Conservation (phyloP, 2,329 filamentous ascomycete species). For the Bipolaris zeicola region DNA sequence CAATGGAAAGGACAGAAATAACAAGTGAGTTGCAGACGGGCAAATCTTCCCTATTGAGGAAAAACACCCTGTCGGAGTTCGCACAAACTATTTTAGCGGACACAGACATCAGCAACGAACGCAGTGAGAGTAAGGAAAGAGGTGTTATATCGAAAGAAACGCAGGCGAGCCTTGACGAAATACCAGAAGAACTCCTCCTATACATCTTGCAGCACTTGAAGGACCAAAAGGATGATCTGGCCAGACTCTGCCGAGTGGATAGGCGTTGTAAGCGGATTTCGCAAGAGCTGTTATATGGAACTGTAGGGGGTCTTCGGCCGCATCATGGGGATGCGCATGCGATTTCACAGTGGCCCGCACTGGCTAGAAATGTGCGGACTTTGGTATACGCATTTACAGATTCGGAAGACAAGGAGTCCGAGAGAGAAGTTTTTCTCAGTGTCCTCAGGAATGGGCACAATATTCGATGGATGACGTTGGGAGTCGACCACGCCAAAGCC, state of each 20-base stretch:
- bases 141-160: background rate
- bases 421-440: background rate
- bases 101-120: background rate
- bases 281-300: slow-evolving; percentile 4
- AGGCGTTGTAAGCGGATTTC: slow-evolving; percentile 10
- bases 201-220: background rate
- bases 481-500: background rate
- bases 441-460: background rate
- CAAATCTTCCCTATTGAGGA: slow-evolving; percentile 4
- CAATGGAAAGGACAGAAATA: too few species aligned
- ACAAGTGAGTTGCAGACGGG: background rate
- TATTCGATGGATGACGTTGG: background rate
- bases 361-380: background rate
- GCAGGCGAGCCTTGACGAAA: slow-evolving; percentile 5
- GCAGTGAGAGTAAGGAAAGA: fast-evolving
- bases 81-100: background rate
- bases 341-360: background rate
- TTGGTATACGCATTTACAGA: background rate
- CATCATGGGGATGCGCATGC: background rate
- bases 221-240: background rate
- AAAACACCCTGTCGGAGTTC: background rate
- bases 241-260: slow-evolving; percentile 5
- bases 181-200: slow-evolving; percentile 16
- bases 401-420: fast-evolving
- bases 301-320: background rate